Evolutionary conservation across 2,329 filamentous ascomycete genomes (phyloP), one percentile per base, ranked within the genome.

Genomic region (Aspergillus japonicus): DNA sequence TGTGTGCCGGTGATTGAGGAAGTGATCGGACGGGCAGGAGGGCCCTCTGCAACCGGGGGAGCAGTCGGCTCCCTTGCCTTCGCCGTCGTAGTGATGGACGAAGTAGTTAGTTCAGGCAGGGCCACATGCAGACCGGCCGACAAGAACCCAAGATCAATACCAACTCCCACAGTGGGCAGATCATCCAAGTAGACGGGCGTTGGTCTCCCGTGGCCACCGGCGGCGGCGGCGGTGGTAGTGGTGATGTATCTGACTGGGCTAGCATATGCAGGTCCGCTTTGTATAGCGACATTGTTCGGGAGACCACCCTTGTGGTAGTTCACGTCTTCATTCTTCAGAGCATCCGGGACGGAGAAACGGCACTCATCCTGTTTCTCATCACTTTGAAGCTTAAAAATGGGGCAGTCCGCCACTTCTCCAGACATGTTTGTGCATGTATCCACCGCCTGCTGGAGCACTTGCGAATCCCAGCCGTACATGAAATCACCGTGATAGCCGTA

Each of bases 401-500:
- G 77, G 78, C 93, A 97, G 74, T 93, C 91, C 48, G 82, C 69
- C 50, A 96, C 86, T 47, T 80, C 69, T 35, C 93, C 93, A 10
- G 85, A 87, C 0, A 69, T 71, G 75, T 87, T 89, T 54, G 88
- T 94, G 83, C 93, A 96, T 7, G 81, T 83, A 50, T 92, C 75
- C 62, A 93, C 81, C n/a, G 91, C 91, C 5, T 82, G 54, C 74
- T 92, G 86, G 39, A 95, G 82, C 75, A 91, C 87, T 3, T 80
- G 78, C 8, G 78, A 70, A 2, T 92, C 84, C 91, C 91, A 96
- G 29, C 90, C 91, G 71, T 83, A 87, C 68, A 92, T 87, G 76
- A 94, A 93, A 71, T 96, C 91, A 52, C 83, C 91, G 71, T 95
- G 80, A 73, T 91, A 91, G 39, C 90, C 89, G 66, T 82, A 90